A percentile compares a stretch with the other conserved stretches of the same genome.
Conservation (phyloP, 2,329 filamentous ascomycete genomes). For the Cercospora sp. region DNA sequence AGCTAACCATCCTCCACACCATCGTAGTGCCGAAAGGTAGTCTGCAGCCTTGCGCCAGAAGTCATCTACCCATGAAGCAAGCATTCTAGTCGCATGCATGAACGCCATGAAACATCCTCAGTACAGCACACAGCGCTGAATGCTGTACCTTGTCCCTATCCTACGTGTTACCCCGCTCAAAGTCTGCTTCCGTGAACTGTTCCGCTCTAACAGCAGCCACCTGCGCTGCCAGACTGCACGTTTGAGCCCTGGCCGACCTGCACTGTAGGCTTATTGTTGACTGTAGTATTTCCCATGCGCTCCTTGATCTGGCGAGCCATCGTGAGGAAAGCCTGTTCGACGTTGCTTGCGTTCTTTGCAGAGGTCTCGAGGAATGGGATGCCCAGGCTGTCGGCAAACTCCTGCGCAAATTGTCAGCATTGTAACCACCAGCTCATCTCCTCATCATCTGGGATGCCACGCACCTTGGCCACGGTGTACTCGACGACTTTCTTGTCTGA, state of each 20-base stretch:
- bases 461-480: slow-evolving; percentile 98
- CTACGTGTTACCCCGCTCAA: not conserved
- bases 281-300: slow-evolving; percentile 94
- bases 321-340: slow-evolving; percentile 99
- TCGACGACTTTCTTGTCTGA: slow-evolving; percentile 99
- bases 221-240: slow-evolving; percentile 80
- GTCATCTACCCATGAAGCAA: slow-evolving; percentile 28
- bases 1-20: slow-evolving; percentile 25
- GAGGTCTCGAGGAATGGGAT: slow-evolving; percentile 99
- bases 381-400: slow-evolving; percentile 97
- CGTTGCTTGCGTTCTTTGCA: slow-evolving; percentile 98
- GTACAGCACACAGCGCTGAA: slow-evolving; percentile 20
- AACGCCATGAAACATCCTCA: slow-evolving; percentile 23
- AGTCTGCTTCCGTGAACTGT: not conserved
- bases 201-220: slow-evolving; percentile 76
- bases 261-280: slow-evolving; percentile 98
- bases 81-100: slow-evolving; percentile 29
- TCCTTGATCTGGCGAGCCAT: slow-evolving; percentile 99
- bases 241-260: slow-evolving; percentile 94
- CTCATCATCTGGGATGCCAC: slow-evolving; percentile 33
- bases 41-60: slow-evolving; percentile 25
- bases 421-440: not conserved
- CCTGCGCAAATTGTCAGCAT: slow-evolving; percentile 56
- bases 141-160: slow-evolving; percentile 21
- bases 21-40: slow-evolving; percentile 9